Conservation (phyloP, 106 monocot genomes). For the Dendrobium huoshanense region DNA sequence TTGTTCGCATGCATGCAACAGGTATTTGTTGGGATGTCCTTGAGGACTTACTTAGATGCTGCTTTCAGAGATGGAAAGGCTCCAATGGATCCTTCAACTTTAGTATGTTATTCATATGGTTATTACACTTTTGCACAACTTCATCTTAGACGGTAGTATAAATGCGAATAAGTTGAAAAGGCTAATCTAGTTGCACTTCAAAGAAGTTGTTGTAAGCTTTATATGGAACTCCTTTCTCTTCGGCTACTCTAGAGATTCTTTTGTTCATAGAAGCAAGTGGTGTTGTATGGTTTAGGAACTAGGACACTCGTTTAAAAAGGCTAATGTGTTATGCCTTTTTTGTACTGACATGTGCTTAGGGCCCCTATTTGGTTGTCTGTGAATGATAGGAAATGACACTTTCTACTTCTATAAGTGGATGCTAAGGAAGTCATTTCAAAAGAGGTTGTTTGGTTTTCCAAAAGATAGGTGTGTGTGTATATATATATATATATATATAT, state of each 20-base stretch:
- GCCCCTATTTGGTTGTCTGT: background rate
- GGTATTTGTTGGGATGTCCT: constrained; percentile 98
- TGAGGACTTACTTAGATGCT: constrained; percentile 95
- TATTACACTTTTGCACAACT: background rate
- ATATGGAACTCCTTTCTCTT: background rate
- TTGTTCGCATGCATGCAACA: constrained; percentile 21
- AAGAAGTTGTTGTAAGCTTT: background rate
- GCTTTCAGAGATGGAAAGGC: constrained; percentile 99
- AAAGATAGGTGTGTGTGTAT: no score
- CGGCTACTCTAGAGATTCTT: background rate
- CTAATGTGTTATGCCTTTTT: background rate
- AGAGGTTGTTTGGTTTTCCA: background rate
- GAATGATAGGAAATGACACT: background rate
- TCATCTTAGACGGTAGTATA: background rate
- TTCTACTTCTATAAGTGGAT: background rate
- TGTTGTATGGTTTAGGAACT: background rate
- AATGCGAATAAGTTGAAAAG: background rate
- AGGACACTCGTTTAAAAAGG: background rate
- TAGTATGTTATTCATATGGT: constrained; percentile 46
- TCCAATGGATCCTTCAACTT: constrained; percentile 94
- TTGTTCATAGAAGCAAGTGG: background rate
- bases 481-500: no score
- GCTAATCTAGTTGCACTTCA: background rate
- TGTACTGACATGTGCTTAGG: background rate
- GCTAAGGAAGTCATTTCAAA: background rate